A percentile compares a stretch with the other conserved stretches of the same genome.
These are phyloP conservation scores for Pseudopyricularia cyperi DNA, from an alignment of 2,329 filamentous ascomycete species.

Conservation along the genomic window DNA sequence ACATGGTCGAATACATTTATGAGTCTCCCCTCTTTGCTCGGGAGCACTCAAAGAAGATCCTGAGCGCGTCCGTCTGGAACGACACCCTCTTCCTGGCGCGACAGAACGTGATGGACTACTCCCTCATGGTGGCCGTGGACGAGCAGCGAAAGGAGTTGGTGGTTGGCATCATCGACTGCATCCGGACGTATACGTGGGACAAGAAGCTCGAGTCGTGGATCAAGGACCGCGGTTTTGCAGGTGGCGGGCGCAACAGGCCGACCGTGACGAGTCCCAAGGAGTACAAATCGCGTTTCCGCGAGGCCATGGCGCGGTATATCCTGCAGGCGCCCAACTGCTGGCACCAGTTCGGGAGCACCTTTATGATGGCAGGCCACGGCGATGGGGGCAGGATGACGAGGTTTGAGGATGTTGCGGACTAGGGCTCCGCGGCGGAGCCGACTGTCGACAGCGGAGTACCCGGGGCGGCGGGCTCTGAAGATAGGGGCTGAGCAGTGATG, in stretches of 20 bases:
- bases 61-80: constrained; percentile 89
- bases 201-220: constrained; percentile 99
- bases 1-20: constrained; percentile 98
- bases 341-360: constrained; percentile 46
- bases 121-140: constrained; percentile 94
- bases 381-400: constrained; percentile 2
- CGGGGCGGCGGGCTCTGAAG: neutral
- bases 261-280: constrained; percentile 96
- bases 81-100: constrained; percentile 90
- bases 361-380: neutral
- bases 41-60: constrained; percentile 89
- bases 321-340: constrained; percentile 64
- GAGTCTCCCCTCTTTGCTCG: constrained; percentile 90
- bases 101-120: constrained; percentile 99
- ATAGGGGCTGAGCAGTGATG: neutral
- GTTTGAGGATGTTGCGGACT: constrained; percentile 6
- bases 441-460: neutral
- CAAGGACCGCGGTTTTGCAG: constrained; percentile 82
- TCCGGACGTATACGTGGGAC: constrained; percentile 97
- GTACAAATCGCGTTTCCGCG: constrained; percentile 89
- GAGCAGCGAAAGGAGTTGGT: constrained; percentile 82
- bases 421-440: neutral
- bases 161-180: constrained; percentile 96
- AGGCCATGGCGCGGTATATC: constrained; percentile 81
- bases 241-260: constrained; percentile 66